These are phyloP conservation scores for Lactuca sativa DNA, from an alignment of 129 eudicot genomes.

Conservation along the genomic window DNA sequence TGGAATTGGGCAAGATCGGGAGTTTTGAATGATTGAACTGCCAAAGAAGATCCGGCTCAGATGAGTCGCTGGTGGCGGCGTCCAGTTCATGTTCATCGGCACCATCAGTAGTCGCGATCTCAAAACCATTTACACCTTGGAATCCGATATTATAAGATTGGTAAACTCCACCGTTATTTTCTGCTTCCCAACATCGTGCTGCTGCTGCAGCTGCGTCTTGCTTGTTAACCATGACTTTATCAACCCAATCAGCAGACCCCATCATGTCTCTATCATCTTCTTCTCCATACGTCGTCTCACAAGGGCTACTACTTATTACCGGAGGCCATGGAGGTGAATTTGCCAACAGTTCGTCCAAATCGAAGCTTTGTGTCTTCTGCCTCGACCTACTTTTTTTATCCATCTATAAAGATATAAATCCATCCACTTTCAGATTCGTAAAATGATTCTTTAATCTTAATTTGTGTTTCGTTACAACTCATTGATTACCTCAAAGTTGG, in stretches of 20 bases:
- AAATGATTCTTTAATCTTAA: background rate
- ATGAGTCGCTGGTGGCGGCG: constrained; percentile 91
- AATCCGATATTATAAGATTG: constrained; percentile 42
- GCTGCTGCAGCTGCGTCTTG: constrained; percentile 49
- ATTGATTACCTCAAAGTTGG: constrained; percentile 67
- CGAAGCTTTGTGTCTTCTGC: constrained; percentile 76
- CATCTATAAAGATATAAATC: constrained; percentile 35
- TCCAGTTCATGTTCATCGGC: constrained; percentile 90
- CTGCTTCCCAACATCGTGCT: constrained; percentile 60
- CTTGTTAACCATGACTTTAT: constrained; percentile 95
- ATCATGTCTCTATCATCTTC: constrained; percentile 68
- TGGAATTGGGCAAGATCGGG: constrained; percentile 25
- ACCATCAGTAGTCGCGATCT: constrained; percentile 54
- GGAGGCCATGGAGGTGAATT: constrained; percentile 96
- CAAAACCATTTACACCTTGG: constrained; percentile 52
- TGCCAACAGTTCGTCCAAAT: constrained; percentile 76
- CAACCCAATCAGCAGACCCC: constrained; percentile 88
- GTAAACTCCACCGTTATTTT: constrained; percentile 47
- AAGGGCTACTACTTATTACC: constrained; percentile 43
- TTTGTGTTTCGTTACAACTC: background rate
- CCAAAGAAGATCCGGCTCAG: constrained; percentile 95
- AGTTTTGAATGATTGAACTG: constrained; percentile 79
- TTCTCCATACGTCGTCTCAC: constrained; percentile 29
- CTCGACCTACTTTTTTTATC: constrained; percentile 44
- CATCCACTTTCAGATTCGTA: constrained; percentile 4